Percentiles rank a stretch among this genome's conserved stretches.
These are phyloP conservation scores for Monilinia aucupariae DNA, from an alignment of 2,329 filamentous ascomycete species.

Conservation along the genomic window DNA sequence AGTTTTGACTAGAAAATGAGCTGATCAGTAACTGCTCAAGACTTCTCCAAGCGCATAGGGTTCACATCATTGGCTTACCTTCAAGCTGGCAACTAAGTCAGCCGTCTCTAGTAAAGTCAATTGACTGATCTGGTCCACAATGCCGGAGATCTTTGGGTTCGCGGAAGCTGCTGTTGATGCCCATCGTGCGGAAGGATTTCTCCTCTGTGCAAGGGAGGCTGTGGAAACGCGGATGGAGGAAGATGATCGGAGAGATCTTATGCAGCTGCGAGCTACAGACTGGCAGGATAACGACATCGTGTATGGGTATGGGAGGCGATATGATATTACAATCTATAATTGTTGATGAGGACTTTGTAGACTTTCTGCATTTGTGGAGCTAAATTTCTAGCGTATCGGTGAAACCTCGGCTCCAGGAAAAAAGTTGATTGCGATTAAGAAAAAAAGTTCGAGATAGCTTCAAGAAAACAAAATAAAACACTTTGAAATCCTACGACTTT, in stretches of 20 bases:
- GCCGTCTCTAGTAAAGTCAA: slow-evolving; percentile 97
- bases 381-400: slow-evolving; percentile 20
- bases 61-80: slow-evolving; percentile 55
- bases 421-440: slow-evolving; percentile 15
- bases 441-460: slow-evolving; percentile 19
- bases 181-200: slow-evolving; percentile 60
- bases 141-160: slow-evolving; percentile 88
- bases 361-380: slow-evolving; percentile 17
- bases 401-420: slow-evolving; percentile 9
- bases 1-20: slow-evolving; percentile 63
- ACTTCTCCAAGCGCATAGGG: not conserved
- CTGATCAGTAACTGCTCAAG: slow-evolving; percentile 21
- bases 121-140: slow-evolving; percentile 98
- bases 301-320: slow-evolving; percentile 29
- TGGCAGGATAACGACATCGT: slow-evolving; percentile 59
- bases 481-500: slow-evolving; percentile 2
- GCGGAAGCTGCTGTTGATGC: slow-evolving; percentile 67
- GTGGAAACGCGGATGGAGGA: slow-evolving; percentile 43
- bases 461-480: slow-evolving; percentile 3
- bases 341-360: slow-evolving; percentile 25
- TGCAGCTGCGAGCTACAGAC: slow-evolving; percentile 59
- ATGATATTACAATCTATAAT: slow-evolving; percentile 12
- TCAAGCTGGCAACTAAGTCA: slow-evolving; percentile 88
- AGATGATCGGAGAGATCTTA: slow-evolving; percentile 53
- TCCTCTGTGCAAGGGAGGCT: slow-evolving; percentile 42